Base-by-base conservation (phyloP, 352 stramenopile genomes). In the Pseudoperonospora humuli region DNA sequence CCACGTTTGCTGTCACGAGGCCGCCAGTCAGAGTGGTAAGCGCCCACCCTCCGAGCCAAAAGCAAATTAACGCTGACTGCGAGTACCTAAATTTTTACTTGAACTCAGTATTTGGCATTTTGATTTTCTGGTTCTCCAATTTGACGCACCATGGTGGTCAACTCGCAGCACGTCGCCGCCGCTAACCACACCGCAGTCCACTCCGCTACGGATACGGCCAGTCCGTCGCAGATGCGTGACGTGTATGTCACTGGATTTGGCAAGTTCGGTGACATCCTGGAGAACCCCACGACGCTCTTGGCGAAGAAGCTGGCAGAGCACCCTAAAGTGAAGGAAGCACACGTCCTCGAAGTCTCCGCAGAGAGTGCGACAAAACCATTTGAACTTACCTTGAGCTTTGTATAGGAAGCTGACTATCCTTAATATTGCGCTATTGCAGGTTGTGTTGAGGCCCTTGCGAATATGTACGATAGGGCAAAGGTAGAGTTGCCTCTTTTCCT, bases 211-310 rank as follows among this genome's bases (percentile, higher is more conserved):
- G 40, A 34, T 7, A 43, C 37, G 15, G 23, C 42, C 0, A 25
- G 23, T 8, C 8, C 29, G 10, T 35, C 40, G 3, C 48, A 55
- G 42, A 60, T 55, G 33, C 71, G 75, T 33, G 70, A 77, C 37
- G 76, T 88, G 54, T 86, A 82, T 57, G 54, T 90, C 29, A 93
- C 81, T 27, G 77, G 81, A 35, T 93, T 93, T 27, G 81, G 77
- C 61, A 84, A 85, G 56, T 93, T 93, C 39, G 81, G 71, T 31
- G 57, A 89, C 56, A 83, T 93, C 24, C 24, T 82, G 9, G 70
- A 87, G 37, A 93, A 93, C 52, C 77, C 77, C n/a, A 90, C 77
- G 42, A 86, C 71, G 13, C 45, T 56, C 21, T 52, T 93, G 28
- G 69, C 68, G 32, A 45, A 80, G 54, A 49, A 70, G 34, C 44